Evolutionary conservation across 345 rosid genomes (phyloP).

Genomic region (Salix dunnii): DNA sequence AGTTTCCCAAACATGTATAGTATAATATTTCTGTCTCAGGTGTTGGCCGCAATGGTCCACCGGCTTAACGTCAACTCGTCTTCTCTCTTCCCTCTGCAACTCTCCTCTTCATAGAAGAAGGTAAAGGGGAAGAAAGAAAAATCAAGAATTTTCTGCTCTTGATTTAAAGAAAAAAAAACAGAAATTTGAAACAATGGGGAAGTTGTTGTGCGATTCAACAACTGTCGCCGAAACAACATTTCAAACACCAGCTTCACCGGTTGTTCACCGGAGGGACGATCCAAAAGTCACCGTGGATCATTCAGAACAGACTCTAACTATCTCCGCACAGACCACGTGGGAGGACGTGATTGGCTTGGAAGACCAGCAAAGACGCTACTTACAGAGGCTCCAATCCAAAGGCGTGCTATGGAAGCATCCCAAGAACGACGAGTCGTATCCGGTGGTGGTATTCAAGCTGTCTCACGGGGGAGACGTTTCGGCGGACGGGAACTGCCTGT

Average conservation of each 20-base stretch:
- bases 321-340: conserved; percentile 41
- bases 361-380: conserved; percentile 80
- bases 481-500: conserved; percentile 92
- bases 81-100: conserved; percentile 21
- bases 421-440: conserved; percentile 17
- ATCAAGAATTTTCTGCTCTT: not conserved
- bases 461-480: conserved; percentile 95
- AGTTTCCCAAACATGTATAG: not conserved
- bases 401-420: conserved; percentile 96
- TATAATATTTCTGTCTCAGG: not conserved
- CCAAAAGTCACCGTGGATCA: conserved; percentile 38
- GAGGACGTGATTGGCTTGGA: conserved; percentile 79
- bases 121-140: not conserved
- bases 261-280: conserved; percentile 56
- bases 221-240: conserved; percentile 54
- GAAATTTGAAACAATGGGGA: conserved; percentile 53
- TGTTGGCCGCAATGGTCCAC: conserved; percentile 14
- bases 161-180: not conserved
- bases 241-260: conserved; percentile 59
- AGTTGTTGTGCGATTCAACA: conserved; percentile 73
- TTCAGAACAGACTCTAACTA: conserved; percentile 35
- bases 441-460: conserved; percentile 65
- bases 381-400: conserved; percentile 62
- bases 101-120: conserved; percentile 22
- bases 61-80: conserved; percentile 23